Evolutionary conservation across 2,329 filamentous ascomycete species (phyloP), one percentile per base, ranked within the genome.

Genomic region (Talaromyces atroroseus): DNA sequence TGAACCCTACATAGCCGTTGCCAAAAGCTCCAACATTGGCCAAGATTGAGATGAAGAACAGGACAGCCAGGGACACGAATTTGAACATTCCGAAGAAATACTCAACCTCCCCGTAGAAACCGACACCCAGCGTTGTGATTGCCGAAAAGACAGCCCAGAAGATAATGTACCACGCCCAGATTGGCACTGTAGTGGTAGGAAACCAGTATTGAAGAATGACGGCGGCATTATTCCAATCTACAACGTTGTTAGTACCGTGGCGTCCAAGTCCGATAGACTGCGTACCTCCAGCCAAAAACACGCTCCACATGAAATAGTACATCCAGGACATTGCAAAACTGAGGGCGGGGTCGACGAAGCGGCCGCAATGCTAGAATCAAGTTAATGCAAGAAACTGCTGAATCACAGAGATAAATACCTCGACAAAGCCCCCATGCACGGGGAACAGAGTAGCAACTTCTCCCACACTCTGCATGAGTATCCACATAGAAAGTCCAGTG

Each of bases 11-110:
- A 52, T 52, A 52, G 7, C 49, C 49, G n/a, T 52, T 52, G 5
- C 49, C 49, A 24, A 52, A 52, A 16, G 49, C 49, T n/a, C 49
- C 49, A 5, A 42, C 38, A 16, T 52, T 52, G 18, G 49, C 3
- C 38, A 52, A 52, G 23, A 52, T 52, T 1, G 49, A 52, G 8
- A 52, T 52, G 38, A 52, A 52, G 34, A 52, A 52, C 5, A 48
- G 23, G 2, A 48, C 23, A 18, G 26, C 46, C 24, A 48, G 32
- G 6, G 46, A 6, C 1, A 48, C 8, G 26, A 48, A 48, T 29
- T 48, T 48, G 23, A 48, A 48, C 46, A 48, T 48, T 32, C 46
- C 46, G 23, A 48, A 48, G 46, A 29, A 48, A 20, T 48, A 48
- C 23, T 48, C 46, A 32, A 48, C 8, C 14, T 48, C 46, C 1